A percentile compares a stretch with the other conserved stretches of the same genome.
phyloP scores from a whole-genome alignment of 2,329 filamentous ascomycete genomes.

The Talaromyces piceae region DNA sequence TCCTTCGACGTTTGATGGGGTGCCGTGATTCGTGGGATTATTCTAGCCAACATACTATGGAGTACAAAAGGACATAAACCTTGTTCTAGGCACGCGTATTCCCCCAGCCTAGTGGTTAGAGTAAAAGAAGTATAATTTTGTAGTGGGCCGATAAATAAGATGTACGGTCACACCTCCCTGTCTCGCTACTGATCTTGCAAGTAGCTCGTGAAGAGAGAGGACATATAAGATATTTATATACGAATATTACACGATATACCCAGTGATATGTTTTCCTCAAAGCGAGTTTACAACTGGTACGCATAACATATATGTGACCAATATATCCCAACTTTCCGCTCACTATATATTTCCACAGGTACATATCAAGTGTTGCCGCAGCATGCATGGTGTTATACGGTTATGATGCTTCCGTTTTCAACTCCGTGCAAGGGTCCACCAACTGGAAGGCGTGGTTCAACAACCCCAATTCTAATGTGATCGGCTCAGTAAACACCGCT shows the following conservation, averaged over 20 bases:
- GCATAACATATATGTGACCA: too few relatives aligned
- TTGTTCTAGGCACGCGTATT: background rate
- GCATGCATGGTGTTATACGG: conserved; percentile 70
- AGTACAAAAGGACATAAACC: too few relatives aligned
- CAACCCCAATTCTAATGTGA: conserved; percentile 33
- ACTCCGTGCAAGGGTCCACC: conserved; percentile 60
- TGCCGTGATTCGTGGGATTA: background rate
- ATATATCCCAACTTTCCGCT: background rate
- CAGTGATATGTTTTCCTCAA: background rate
- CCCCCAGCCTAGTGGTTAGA: background rate
- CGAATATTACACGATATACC: background rate
- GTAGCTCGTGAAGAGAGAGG: background rate
- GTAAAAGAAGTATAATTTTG: too few relatives aligned
- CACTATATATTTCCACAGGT: conserved; percentile 34
- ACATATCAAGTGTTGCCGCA: conserved; percentile 62
- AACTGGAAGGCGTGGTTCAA: conserved; percentile 62
- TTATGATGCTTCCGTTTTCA: conserved; percentile 68
- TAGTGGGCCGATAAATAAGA: background rate
- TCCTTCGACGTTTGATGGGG: background rate
- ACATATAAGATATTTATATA: background rate
- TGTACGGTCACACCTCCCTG: background rate
- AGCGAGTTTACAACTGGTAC: conserved; percentile 9
- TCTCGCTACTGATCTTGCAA: background rate
- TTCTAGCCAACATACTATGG: background rate
- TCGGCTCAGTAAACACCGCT: conserved; percentile 57